Conservation (phyloP, 2,329 filamentous ascomycete species). For the Neoarthrinium moseri region DNA sequence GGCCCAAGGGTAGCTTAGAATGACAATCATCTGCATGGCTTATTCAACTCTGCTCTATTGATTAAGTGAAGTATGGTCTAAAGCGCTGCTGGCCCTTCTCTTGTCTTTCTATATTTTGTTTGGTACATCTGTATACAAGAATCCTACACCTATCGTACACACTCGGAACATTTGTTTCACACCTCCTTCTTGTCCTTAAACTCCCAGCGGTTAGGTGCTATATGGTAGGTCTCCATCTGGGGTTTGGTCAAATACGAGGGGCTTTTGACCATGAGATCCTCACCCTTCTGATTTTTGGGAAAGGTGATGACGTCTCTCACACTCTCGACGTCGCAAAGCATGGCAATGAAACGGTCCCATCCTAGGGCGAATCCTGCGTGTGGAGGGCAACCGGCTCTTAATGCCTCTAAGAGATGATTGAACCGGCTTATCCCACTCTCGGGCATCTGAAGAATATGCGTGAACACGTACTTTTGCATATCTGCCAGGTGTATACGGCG, state of each 20-base stretch:
- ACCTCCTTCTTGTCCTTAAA: no score
- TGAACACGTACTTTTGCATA: constrained; percentile 82
- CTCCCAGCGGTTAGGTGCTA: constrained; percentile 20
- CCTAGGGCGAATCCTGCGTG: constrained; percentile 93
- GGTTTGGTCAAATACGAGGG: constrained; percentile 67
- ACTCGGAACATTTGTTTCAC: no score
- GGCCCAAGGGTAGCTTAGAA: no score
- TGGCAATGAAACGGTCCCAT: constrained; percentile 81
- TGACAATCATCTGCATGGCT: no score
- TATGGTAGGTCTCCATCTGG: constrained; percentile 47
- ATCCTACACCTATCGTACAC: no score
- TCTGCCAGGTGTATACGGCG: constrained; percentile 84
- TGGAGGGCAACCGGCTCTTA: constrained; percentile 85
- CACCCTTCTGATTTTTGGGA: constrained; percentile 87
- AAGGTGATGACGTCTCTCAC: constrained; percentile 96
- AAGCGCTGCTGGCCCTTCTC: no score
- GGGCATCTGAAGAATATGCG: constrained; percentile 78
- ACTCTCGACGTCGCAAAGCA: constrained; percentile 73
- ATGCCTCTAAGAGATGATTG: constrained; percentile 76
- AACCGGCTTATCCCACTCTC: constrained; percentile 75
- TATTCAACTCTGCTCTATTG: no score
- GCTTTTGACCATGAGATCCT: constrained; percentile 79
- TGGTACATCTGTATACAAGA: no score
- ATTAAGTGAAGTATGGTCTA: no score
- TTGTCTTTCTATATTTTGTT: no score